A percentile compares a stretch with the other conserved stretches of the same genome.
These are phyloP conservation scores for Paraphoma chrysanthemicola DNA, from an alignment of 2,329 filamentous ascomycete genomes.

Conservation along the genomic window DNA sequence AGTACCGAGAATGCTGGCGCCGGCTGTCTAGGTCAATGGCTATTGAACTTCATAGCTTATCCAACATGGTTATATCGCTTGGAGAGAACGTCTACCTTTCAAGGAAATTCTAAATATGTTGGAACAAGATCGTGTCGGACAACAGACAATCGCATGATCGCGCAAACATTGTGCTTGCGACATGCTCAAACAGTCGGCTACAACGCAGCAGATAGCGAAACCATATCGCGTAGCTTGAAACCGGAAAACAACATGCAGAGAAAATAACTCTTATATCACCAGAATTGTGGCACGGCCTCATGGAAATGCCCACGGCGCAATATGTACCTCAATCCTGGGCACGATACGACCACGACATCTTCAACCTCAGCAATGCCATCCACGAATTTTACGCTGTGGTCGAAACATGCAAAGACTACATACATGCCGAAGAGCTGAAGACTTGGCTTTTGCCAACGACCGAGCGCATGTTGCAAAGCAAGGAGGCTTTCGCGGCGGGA, in stretches of 20 bases:
- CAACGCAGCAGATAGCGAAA: no score
- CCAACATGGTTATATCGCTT: no score
- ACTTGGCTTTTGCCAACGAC: background rate
- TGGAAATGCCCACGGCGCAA: background rate
- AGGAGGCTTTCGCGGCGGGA: background rate
- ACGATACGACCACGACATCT: background rate
- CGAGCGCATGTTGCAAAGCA: background rate
- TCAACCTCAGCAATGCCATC: background rate
- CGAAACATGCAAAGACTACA: background rate
- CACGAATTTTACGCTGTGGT: background rate
- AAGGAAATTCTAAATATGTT: no score
- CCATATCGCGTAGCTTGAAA: no score
- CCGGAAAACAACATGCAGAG: no score
- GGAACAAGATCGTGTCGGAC: no score
- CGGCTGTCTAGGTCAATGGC: background rate
- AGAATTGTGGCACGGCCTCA: background rate
- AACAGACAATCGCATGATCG: no score
- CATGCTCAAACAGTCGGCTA: no score
- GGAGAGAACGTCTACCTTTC: no score
- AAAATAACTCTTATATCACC: background rate
- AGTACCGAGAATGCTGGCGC: conserved; percentile 57
- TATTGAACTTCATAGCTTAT: no score
- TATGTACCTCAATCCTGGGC: background rate
- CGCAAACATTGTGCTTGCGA: no score
- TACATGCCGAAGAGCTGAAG: background rate